Evolutionary conservation across 805 yeast genomes (phyloP), one percentile per base, ranked within the genome.

Genomic region (Candida incommunis): DNA sequence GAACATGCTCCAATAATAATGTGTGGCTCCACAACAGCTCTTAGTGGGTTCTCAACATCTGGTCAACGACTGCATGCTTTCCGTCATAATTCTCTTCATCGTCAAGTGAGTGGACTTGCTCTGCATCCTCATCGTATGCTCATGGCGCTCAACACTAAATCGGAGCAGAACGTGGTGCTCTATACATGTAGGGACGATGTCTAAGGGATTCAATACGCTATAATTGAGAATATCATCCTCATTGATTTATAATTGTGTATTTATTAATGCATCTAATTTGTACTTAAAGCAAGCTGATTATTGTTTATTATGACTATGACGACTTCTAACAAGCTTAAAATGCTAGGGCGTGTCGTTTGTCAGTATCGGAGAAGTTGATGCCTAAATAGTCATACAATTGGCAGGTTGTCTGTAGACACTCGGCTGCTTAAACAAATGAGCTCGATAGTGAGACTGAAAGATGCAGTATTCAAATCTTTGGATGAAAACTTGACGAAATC

Each of bases 111-210:
- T 2, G 69, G 79, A 2, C 59, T 86, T 51, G 69, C 80, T 0
- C 75, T 92, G 56, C 98, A 92, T 60, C 98, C 98, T 2, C 98
- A 92, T 59, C 69, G 90, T 50, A 85, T 92, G 95, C 76, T 85
- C 75, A 57, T 92, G 58, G 96, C 96, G 1, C 83, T 86, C 1
- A 80, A 81, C 53, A 82, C 40, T 20, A 27, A 40, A 25, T 31
- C 46, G 2, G 49, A 47, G 40, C 40, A 45, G 15, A 42, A 35
- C 23, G 46, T 46, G n/a, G 37, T 31, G 18, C 37, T 31, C 20
- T 31, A 31, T 16, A 31, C 37, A 5, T 31, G 37, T 31, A 7
- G 37, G 4, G 37, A 31, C 20, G 37, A 31, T 16, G 37, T 31
- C 20, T 31, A 16, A 31, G 27, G 13, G 7, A 25, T 25, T 13